Evolutionary conservation across 306 rosid species (phyloP).

Genomic region (Citrullus mucosospermus): DNA sequence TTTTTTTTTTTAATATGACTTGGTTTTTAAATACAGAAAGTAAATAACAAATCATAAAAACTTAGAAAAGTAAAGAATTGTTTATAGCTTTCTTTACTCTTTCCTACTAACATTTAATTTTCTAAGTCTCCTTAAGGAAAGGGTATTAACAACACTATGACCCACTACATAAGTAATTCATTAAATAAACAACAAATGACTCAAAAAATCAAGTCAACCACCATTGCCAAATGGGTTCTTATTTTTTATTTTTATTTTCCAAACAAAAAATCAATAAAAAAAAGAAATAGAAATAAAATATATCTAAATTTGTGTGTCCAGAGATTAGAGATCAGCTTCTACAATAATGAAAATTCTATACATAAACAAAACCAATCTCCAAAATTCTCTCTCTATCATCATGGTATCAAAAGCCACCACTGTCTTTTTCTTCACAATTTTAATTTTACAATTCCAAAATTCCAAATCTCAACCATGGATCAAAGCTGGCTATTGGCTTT

Average conservation of each 20-base stretch:
- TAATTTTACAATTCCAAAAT: neutral
- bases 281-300: too few relatives aligned
- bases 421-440: neutral
- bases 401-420: neutral
- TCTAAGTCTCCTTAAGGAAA: too few relatives aligned
- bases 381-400: neutral
- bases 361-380: neutral
- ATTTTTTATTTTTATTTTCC: neutral
- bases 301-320: neutral
- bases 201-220: neutral
- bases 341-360: too few relatives aligned
- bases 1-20: too few relatives aligned
- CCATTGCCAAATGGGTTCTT: neutral
- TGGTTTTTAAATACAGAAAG: too few relatives aligned
- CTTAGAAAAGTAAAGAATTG: too few relatives aligned
- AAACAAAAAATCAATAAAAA: too few relatives aligned
- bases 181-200: neutral
- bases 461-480: neutral
- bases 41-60: too few relatives aligned
- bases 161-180: neutral
- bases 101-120: too few relatives aligned
- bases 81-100: too few relatives aligned
- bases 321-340: neutral
- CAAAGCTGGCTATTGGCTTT: slow-evolving; percentile 5
- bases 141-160: neutral